Conservation (phyloP, 2,329 filamentous ascomycete genomes). For the Triangularia verruculosa region DNA sequence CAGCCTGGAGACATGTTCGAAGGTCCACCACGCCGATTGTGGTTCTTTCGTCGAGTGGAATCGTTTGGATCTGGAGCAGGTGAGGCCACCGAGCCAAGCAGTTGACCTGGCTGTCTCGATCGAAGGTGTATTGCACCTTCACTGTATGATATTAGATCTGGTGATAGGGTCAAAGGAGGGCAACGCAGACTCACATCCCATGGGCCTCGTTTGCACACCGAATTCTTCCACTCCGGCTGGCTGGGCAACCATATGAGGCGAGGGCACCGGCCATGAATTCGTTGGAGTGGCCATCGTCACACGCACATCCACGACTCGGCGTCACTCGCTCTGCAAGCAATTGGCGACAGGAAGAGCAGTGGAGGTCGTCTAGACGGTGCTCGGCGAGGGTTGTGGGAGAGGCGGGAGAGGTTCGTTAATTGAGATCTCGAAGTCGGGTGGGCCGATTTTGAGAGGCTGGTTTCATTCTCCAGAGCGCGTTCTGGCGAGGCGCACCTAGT, state of each 20-base stretch:
- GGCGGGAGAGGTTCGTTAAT: slow-evolving; percentile 7
- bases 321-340: slow-evolving; percentile 14
- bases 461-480: slow-evolving; percentile 26
- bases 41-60: slow-evolving; percentile 73
- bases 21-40: slow-evolving; percentile 87
- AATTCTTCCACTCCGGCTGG: slow-evolving; percentile 27
- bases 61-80: slow-evolving; percentile 73
- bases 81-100: slow-evolving; percentile 85
- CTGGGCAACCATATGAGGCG: slow-evolving; percentile 23
- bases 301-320: slow-evolving; percentile 11
- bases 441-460: slow-evolving; percentile 28
- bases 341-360: slow-evolving; percentile 14
- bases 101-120: slow-evolving; percentile 81
- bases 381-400: slow-evolving; percentile 6
- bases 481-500: slow-evolving; percentile 24
- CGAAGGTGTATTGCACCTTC: slow-evolving; percentile 96
- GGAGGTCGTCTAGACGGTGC: not conserved
- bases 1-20: slow-evolving; percentile 79
- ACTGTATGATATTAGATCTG: slow-evolving; percentile 52
- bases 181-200: slow-evolving; percentile 32
- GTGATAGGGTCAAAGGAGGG: not conserved
- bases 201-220: slow-evolving; percentile 33
- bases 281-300: slow-evolving; percentile 26
- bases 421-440: slow-evolving; percentile 16
- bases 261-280: slow-evolving; percentile 24